Conservation (phyloP, 257 asterid species). For the Salvia rosmarinus region DNA sequence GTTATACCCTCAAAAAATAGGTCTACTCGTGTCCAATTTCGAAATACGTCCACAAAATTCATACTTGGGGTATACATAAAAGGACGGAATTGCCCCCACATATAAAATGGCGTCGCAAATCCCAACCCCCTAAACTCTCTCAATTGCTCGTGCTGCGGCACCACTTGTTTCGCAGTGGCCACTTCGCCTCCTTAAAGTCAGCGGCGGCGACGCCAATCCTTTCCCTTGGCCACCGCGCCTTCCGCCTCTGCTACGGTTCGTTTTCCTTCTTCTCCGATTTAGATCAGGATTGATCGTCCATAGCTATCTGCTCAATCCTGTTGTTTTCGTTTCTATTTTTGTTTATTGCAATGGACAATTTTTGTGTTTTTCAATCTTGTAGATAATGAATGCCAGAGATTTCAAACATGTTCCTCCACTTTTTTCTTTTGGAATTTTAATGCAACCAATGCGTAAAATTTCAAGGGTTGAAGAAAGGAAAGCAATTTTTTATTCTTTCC, state of each 20-base stretch:
- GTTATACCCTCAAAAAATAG: background rate
- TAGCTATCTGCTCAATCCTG: conserved; percentile 21
- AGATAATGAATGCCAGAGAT: conserved; percentile 20
- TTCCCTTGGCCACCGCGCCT: conserved; percentile 37
- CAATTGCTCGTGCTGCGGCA: conserved; percentile 42
- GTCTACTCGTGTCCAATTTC: background rate
- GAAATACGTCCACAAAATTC: conserved; percentile 12
- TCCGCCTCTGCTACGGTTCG: conserved; percentile 21
- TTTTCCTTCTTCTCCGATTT: conserved; percentile 27
- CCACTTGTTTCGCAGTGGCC: conserved; percentile 50
- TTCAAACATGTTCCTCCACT: background rate
- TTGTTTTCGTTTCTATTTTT: background rate
- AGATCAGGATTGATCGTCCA: conserved; percentile 35
- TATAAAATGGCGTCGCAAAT: conserved; percentile 29
- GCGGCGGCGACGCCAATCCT: conserved; percentile 49
- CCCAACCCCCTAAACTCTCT: conserved; percentile 45
- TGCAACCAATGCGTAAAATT: conserved; percentile 18
- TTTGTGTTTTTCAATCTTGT: background rate
- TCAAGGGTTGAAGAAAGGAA: conserved; percentile 2
- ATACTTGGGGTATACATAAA: background rate
- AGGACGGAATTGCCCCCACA: conserved; percentile 36
- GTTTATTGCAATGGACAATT: background rate
- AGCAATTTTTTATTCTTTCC: background rate
- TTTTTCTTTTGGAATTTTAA: conserved; percentile 1
- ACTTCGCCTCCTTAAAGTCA: conserved; percentile 40